Conservation (phyloP, 495 filamentous ascomycete genomes). For the Aspergillus heteromorphus region DNA sequence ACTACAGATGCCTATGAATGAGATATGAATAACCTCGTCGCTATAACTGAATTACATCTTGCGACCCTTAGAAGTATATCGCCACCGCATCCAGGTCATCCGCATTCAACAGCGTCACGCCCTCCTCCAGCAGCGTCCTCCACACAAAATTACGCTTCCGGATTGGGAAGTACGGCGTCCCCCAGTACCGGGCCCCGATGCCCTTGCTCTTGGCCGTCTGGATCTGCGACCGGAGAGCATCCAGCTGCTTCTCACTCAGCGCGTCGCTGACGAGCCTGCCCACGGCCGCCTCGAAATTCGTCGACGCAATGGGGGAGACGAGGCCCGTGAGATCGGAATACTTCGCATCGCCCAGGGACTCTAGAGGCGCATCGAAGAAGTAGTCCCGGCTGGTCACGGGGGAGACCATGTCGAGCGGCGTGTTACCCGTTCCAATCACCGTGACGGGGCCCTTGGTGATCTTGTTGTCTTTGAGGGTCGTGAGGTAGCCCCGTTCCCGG, state of each 20-base stretch:
- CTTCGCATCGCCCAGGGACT: conserved; percentile 34
- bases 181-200: conserved; percentile 68
- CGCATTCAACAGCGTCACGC: conserved; percentile 68
- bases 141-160: conserved; percentile 63
- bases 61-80: conserved; percentile 25
- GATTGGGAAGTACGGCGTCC: conserved; percentile 61
- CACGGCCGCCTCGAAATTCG: conserved; percentile 36
- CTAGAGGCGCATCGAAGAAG: conserved; percentile 59
- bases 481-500: conserved; percentile 55
- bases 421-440: conserved; percentile 73
- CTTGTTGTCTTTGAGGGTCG: conserved; percentile 48
- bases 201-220: conserved; percentile 55
- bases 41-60: background rate
- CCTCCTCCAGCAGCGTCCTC: conserved; percentile 60
- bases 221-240: conserved; percentile 55
- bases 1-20: too few species aligned
- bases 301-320: conserved; percentile 50
- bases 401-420: conserved; percentile 60
- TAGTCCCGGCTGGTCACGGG: conserved; percentile 47
- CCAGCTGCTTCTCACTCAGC: conserved; percentile 47
- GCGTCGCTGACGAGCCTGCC: conserved; percentile 33
- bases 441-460: conserved; percentile 56
- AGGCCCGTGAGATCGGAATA: conserved; percentile 39
- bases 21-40: background rate
- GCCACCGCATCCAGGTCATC: conserved; percentile 64